A percentile compares a stretch with the other conserved stretches of the same genome.
Conservation (phyloP, 495 filamentous ascomycete genomes). For the Filosporella fistucella region DNA sequence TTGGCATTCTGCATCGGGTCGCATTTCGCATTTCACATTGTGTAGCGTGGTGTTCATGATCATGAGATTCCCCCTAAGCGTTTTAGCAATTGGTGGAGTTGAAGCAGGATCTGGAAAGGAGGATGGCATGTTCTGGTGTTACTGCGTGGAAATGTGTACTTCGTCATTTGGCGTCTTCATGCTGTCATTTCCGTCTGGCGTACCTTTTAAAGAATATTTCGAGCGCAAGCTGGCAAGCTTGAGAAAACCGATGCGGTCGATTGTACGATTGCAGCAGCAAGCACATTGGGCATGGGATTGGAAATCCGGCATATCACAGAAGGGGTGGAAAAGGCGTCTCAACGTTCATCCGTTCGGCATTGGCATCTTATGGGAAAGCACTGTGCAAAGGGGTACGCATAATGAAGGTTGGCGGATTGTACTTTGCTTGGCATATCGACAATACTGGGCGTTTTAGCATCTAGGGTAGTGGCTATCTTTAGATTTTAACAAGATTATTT, state of each 20-base stretch:
- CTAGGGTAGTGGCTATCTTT: slow-evolving; percentile 15
- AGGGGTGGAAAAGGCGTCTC: slow-evolving; percentile 24
- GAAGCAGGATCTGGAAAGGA: slow-evolving; percentile 19
- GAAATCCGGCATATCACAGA: slow-evolving; percentile 20
- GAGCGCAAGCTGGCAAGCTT: slow-evolving; percentile 28
- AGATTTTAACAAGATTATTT: slow-evolving; percentile 17
- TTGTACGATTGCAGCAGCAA: slow-evolving; percentile 17
- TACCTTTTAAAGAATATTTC: slow-evolving; percentile 16
- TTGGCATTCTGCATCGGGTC: slow-evolving; percentile 21
- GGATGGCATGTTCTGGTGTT: slow-evolving; percentile 23
- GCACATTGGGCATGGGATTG: slow-evolving; percentile 17
- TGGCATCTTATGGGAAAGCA: slow-evolving; percentile 13
- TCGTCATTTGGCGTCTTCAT: slow-evolving; percentile 16
- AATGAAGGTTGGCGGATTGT: slow-evolving; percentile 17
- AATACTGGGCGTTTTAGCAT: slow-evolving; percentile 17
- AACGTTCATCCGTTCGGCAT: slow-evolving; percentile 11
- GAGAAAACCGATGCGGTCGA: slow-evolving; percentile 15
- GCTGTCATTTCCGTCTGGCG: slow-evolving; percentile 25
- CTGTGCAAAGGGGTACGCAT: slow-evolving; percentile 13
- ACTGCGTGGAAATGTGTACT: slow-evolving; percentile 13
- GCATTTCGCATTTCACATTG: slow-evolving; percentile 23
- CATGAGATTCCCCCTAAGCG: slow-evolving; percentile 28
- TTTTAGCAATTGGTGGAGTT: slow-evolving; percentile 25
- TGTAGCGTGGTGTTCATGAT: slow-evolving; percentile 27
- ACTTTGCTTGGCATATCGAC: slow-evolving; percentile 23